Conservation (phyloP, 2,329 filamentous ascomycete species). For the Talaromyces sp. region DNA sequence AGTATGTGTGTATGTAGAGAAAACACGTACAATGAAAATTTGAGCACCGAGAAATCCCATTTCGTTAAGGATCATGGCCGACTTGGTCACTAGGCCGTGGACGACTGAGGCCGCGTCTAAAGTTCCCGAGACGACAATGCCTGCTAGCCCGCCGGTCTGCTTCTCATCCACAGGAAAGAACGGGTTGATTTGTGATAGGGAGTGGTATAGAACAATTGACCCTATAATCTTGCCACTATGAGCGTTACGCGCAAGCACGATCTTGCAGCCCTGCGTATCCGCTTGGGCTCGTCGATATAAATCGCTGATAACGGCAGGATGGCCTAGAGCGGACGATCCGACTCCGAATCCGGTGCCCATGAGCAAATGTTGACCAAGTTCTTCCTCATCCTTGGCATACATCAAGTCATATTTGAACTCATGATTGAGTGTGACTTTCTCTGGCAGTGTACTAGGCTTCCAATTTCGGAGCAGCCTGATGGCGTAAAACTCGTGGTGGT, state of each 20-base stretch:
- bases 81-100: slow-evolving; percentile 4
- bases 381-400: slow-evolving; percentile 4
- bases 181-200: slow-evolving; percentile 7
- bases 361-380: slow-evolving; percentile 5
- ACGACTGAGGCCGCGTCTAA: not conserved
- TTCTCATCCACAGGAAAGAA: slow-evolving; percentile 8
- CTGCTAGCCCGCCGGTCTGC: slow-evolving; percentile 2
- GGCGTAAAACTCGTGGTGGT: slow-evolving; percentile 7
- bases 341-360: slow-evolving; percentile 5
- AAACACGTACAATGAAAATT: slow-evolving; percentile 5
- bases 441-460: not conserved
- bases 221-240: slow-evolving; percentile 7
- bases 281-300: slow-evolving; percentile 4
- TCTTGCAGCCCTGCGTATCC: slow-evolving; percentile 8
- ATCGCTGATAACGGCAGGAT: slow-evolving; percentile 6
- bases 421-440: slow-evolving; percentile 3
- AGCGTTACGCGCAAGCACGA: slow-evolving; percentile 3
- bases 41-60: slow-evolving; percentile 10
- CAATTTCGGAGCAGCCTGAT: slow-evolving; percentile 1
- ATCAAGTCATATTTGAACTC: slow-evolving; percentile 2
- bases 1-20: not conserved
- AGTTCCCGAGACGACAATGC: slow-evolving; percentile 2
- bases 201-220: slow-evolving; percentile 7
- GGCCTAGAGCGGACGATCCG: slow-evolving; percentile 2
- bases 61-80: slow-evolving; percentile 3